These are phyloP conservation scores for Avena sativa DNA, from an alignment of 176 grass and related monocot species.

Conservation along the genomic window DNA sequence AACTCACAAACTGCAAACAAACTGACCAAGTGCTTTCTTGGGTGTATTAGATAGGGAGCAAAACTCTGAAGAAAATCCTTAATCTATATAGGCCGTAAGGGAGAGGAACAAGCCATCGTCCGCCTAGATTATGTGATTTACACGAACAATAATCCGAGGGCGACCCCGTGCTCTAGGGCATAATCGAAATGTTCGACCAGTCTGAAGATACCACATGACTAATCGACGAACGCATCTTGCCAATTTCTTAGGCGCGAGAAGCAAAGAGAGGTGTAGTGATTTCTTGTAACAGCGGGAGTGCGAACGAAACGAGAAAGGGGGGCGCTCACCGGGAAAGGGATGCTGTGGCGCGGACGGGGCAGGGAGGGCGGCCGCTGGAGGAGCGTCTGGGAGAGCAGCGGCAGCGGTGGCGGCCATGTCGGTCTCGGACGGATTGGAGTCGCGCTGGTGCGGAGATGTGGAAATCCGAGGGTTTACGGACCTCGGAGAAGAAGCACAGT, in stretches of 20 bases:
- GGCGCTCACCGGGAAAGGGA: constrained; percentile 8
- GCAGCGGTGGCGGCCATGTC: constrained; percentile 18
- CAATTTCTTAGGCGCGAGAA: neutral
- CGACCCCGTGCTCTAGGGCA: neutral
- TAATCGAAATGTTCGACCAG: neutral
- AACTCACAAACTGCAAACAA: neutral
- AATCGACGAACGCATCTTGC: neutral
- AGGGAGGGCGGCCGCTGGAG: neutral
- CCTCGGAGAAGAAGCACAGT: neutral
- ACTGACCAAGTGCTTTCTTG: neutral
- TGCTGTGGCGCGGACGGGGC: neutral
- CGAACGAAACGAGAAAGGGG: neutral
- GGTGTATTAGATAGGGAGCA: neutral
- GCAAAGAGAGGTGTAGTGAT: neutral
- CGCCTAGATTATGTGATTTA: neutral
- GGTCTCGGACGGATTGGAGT: neutral
- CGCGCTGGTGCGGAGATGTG: neutral
- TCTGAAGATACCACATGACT: neutral
- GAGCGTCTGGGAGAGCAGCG: neutral
- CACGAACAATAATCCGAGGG: neutral
- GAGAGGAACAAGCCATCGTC: neutral
- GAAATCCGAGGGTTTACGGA: constrained; percentile 10
- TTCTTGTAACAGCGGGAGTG: neutral
- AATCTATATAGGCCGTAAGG: constrained; percentile 1
- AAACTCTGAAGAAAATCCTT: neutral